Evolutionary conservation across 495 filamentous ascomycete genomes (phyloP).

Genomic region (Penicillium cosmopolitanum): DNA sequence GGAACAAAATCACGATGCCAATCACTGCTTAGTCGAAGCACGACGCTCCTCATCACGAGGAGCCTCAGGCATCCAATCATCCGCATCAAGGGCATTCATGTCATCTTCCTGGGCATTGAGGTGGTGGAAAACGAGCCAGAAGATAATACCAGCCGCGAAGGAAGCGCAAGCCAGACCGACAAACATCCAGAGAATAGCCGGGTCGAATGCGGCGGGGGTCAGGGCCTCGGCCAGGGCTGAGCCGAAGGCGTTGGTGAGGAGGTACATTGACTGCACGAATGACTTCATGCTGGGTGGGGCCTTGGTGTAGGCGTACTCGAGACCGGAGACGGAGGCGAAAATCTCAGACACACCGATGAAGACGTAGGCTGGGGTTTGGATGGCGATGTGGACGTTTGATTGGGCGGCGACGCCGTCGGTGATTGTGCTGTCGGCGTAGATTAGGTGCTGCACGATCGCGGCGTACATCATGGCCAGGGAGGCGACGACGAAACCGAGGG

Average conservation of each 20-base stretch:
- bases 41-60: constrained; percentile 18
- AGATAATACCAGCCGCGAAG: constrained; percentile 47
- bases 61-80: constrained; percentile 29
- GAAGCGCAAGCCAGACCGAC: constrained; percentile 57
- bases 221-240: constrained; percentile 74
- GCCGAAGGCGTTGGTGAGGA: constrained; percentile 74
- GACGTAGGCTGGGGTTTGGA: constrained; percentile 71
- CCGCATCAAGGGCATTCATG: constrained; percentile 52
- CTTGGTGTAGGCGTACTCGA: constrained; percentile 83
- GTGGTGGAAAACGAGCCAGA: constrained; percentile 48
- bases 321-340: constrained; percentile 69
- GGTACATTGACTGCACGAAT: constrained; percentile 73
- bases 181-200: constrained; percentile 72
- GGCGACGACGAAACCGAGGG: constrained; percentile 69
- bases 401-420: constrained; percentile 39
- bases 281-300: constrained; percentile 82
- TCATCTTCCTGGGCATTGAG: constrained; percentile 50
- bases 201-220: constrained; percentile 69
- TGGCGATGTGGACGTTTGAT: constrained; percentile 63
- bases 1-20: background rate
- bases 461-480: constrained; percentile 66
- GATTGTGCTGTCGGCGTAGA: constrained; percentile 55
- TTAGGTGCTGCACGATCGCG: constrained; percentile 71
- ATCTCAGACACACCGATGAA: constrained; percentile 76
- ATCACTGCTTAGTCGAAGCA: constrained; percentile 8